Evolutionary conservation across 192 early-diverging fungal species (phyloP), one percentile per base, ranked within the genome.

Genomic region (Podila epicladia): DNA sequence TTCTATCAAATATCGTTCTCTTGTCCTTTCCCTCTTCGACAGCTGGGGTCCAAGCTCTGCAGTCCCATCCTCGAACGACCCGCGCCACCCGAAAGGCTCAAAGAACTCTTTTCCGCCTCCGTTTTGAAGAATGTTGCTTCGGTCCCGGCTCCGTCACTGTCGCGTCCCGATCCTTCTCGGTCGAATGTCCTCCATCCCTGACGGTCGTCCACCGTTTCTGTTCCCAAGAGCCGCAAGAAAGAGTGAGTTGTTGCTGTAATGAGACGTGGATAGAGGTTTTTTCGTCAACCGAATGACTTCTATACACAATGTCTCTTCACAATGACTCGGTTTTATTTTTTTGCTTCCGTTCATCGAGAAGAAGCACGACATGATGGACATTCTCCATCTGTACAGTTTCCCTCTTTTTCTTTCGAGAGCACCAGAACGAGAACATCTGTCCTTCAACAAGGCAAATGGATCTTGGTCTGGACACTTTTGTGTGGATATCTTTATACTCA

Each of bases 401-500:
- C 37, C 64, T 62, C 22, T 35, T 20, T 19, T 50, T 53, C 55
- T 67, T 64, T n/a, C 33, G 19, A 19, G n/a, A 24, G 32, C 33
- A 29, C n/a, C 33, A 59, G 65, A 19, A n/a, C 24, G 41, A 58
- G 28, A 22, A 58, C 57, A 22, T 29, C 19, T 58, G 24, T 28
- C 57, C 28, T 58, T 58, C 57, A 22, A 33, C 28, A 28, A 28
- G 60, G 20, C 29, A 28, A 11, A 41, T 76, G 68, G 68, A 76
- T 76, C 64, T 57, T 68, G 20, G 49, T 68, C 50, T 67, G 66
- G 66, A 67, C 51, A 50, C 33, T 38, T 33, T 62, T 31, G 55
- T 72, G 65, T 82, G 77, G 71, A 69, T 62, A 64, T 50, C 55
- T 69, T 58, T 59, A 75, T 83, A 75, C 82, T 83, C 82, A 83